These are phyloP conservation scores for Tagetes erecta DNA, from an alignment of 129 eudicot genomes.

Conservation along the genomic window DNA sequence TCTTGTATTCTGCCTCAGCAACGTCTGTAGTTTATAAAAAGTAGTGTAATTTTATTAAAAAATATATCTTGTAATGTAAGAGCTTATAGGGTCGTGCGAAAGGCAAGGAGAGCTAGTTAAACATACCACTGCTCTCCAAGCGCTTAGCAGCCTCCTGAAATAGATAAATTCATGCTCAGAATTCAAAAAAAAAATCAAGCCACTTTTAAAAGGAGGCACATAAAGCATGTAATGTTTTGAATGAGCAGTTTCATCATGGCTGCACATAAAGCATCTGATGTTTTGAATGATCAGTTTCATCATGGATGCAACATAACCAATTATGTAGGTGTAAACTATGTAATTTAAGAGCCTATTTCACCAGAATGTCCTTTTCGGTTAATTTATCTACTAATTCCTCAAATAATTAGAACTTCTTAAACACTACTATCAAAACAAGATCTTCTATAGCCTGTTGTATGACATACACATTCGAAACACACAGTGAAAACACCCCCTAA, in stretches of 20 bases:
- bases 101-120: conserved; percentile 15
- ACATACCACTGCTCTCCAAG: conserved; percentile 54
- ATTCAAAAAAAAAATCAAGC: neutral
- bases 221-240: neutral
- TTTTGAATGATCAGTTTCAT: neutral
- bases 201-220: neutral
- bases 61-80: neutral
- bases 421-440: neutral
- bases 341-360: neutral
- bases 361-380: neutral
- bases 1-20: conserved; percentile 75
- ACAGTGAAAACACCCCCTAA: neutral
- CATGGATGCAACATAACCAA: neutral
- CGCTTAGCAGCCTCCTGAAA: conserved; percentile 77
- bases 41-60: neutral
- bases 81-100: conserved; percentile 11
- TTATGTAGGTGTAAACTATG: neutral
- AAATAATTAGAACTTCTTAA: neutral
- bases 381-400: neutral
- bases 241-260: neutral
- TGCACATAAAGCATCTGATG: neutral
- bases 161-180: neutral
- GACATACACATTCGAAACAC: neutral
- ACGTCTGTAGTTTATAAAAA: conserved; percentile 23
- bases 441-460: neutral